Base-by-base conservation (phyloP, 768 basidiomycete species). In the Rhodosporidiobolus odoratus region DNA sequence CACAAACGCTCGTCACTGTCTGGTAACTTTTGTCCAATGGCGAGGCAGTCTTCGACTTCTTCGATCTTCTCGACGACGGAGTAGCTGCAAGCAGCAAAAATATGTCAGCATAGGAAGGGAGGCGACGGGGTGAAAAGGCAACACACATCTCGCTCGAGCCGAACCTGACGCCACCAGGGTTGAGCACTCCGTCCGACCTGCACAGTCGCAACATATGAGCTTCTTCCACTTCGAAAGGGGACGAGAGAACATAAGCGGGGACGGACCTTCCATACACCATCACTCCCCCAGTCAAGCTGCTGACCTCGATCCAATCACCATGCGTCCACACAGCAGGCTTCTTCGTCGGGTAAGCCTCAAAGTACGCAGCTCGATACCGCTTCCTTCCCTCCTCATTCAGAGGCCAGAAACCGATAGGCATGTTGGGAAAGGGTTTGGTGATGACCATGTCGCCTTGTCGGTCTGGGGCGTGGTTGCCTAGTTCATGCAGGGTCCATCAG, bases 1-100 rank as follows among this genome's bases (percentile, higher is more conserved):
- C 38, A 72, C 69, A 77, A 76, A 47, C 77, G 61, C 69, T 78
- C 77, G 56, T 78, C 76, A 8, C 71, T 71, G 43, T 76, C 77
- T 3, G 67, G 47, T 0, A 73, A 45, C 68, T 75, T 73, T 62
- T 78, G 77, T 0, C 73, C 76, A 27, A 78, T 69, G 4, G 76
- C 77, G 43, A 78, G 62, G 53, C 69, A 75, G 52, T 76, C 75
- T 37, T 76, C 76, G 19, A 77, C 68, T 10, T 60, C 68, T 35
- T 74, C 72, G 62, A 77, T 65, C 64, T 75, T 73, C 66, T 77
- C 76, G 41, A 76, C 72, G 38, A 74, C 73, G 34, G 72, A 68
- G 45, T 73, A 73, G 52, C 68, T 69, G 62, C 19, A 30, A 32
- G 52, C n/a, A n/a, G 54, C 7, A 32, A 19, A 5, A 34, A 25